phyloP scores from a whole-genome alignment of 2,329 filamentous ascomycete genomes.

The Sarocladium kiliense region DNA sequence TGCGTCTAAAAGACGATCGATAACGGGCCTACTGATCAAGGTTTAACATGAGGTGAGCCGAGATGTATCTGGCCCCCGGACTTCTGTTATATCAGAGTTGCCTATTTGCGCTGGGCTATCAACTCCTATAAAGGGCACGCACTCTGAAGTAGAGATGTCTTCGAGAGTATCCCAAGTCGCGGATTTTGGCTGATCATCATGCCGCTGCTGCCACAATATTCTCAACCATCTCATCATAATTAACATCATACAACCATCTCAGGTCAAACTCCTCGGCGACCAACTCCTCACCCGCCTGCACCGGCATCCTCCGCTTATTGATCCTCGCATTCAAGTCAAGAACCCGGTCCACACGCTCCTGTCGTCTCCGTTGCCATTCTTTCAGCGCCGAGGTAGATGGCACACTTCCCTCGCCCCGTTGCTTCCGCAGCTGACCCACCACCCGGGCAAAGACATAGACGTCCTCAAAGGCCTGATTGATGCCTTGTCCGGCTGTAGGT shows the following conservation, averaged over 20 bases:
- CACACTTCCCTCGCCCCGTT: conserved; percentile 17
- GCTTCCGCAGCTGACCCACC: conserved; percentile 17
- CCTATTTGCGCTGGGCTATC: no score
- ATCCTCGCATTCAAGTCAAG: conserved; percentile 43
- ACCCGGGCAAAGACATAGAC: conserved; percentile 39
- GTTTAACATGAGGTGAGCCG: no score
- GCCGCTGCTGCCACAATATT: conserved; percentile 16
- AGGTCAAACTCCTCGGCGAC: conserved; percentile 27
- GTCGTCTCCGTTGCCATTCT: conserved; percentile 43
- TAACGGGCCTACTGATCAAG: no score
- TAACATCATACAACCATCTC: conserved; percentile 36
- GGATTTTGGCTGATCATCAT: no score
- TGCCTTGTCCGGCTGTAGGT: conserved; percentile 40
- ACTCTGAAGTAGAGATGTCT: no score
- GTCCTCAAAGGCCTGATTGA: conserved; percentile 46
- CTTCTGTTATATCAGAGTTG: no score
- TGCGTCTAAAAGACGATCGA: no score
- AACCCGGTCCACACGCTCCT: conserved; percentile 41
- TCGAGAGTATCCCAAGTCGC: no score
- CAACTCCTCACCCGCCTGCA: conserved; percentile 17
- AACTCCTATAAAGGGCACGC: no score
- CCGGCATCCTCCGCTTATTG: conserved; percentile 40
- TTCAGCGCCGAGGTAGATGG: conserved; percentile 17
- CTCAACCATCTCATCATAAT: conserved; percentile 30
- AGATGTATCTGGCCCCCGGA: no score